These are phyloP conservation scores for Hanseniaspora nectarophila DNA, from an alignment of 805 yeast genomes.

Conservation along the genomic window DNA sequence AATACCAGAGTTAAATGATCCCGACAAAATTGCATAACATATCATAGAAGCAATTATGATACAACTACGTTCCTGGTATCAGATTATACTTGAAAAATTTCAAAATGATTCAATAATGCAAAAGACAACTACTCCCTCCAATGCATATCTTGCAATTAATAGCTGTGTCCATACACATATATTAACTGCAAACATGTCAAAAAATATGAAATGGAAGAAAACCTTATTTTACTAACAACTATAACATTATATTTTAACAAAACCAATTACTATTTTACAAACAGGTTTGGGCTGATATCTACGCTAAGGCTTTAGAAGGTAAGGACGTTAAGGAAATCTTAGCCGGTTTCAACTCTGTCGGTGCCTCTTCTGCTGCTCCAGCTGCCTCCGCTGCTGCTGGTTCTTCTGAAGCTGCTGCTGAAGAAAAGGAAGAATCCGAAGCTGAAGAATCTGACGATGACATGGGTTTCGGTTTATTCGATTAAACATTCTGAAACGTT, in stretches of 20 bases:
- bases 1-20: too few relatives aligned
- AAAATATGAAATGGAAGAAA: too few relatives aligned
- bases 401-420: slow-evolving; percentile 47
- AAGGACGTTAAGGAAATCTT: slow-evolving; percentile 62
- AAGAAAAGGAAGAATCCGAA: slow-evolving; percentile 43
- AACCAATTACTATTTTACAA: background rate
- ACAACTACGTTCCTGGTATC: too few relatives aligned
- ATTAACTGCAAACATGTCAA: too few relatives aligned
- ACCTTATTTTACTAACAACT: slow-evolving; percentile 15
- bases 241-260: background rate
- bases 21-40: too few relatives aligned
- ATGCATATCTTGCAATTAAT: too few relatives aligned
- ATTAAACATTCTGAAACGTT: slow-evolving; percentile 36
- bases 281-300: slow-evolving; percentile 64
- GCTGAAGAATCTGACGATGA: slow-evolving; percentile 69
- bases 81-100: too few relatives aligned
- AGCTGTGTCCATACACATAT: too few relatives aligned
- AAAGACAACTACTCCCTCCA: too few relatives aligned
- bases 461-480: slow-evolving; percentile 90
- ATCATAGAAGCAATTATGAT: too few relatives aligned
- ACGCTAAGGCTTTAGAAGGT: slow-evolving; percentile 73
- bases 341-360: slow-evolving; percentile 43
- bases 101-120: too few relatives aligned
- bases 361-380: slow-evolving; percentile 28
- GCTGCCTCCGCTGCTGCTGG: slow-evolving; percentile 39